Evolutionary conservation across 495 filamentous ascomycete species (phyloP), one percentile per base, ranked within the genome.

Genomic region (Neurospora intermedia): DNA sequence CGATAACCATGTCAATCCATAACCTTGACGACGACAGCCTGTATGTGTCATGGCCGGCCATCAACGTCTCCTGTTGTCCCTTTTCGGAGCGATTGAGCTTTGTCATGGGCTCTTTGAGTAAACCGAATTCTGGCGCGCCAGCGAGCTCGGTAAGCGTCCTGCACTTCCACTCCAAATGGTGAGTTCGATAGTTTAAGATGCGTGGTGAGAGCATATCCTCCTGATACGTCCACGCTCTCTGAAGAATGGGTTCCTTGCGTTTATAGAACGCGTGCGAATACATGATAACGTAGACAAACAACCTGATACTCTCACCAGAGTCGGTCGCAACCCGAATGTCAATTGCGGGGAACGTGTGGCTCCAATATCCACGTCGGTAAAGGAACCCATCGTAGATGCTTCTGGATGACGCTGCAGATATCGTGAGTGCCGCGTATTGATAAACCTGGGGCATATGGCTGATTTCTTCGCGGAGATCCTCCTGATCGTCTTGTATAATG

Each of bases 391-490:
- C 54, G 1, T 31, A 1, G 4, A 7, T 7, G 2, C 54, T 62
- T 16, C 13, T 31, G 0, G 54, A 7, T 27, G 54, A 62, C 6
- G 69, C 54, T 0, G 71, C 71, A 4, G n/a, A 43, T 8, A 73
- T 69, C 2, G 59, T 73, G 20, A 43, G 8, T 23, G 40, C 16
- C 10, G 69, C 72, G 59, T 73, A 69, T 6, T 69, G 71, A 7
- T 69, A 73, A 31, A 73, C 43, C 16, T 73, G 40, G 41, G 71
- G 54, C 71, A 73, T 73, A 10, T 35, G 71, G 39, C 13, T 23
- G 8, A 69, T 0, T 2, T 73, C 54, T 40, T 42, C 16, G 2
- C 40, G 71, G 7, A 69, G 31, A 20, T 69, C 71, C 16, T 20
- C 71, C 3, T 39, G 35, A 40, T n/a, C 2, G 13, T 73, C 71